Evolutionary conservation across 192 early-diverging fungal species (phyloP), one percentile per base, ranked within the genome.

Genomic region (Entomortierella lignicola): DNA sequence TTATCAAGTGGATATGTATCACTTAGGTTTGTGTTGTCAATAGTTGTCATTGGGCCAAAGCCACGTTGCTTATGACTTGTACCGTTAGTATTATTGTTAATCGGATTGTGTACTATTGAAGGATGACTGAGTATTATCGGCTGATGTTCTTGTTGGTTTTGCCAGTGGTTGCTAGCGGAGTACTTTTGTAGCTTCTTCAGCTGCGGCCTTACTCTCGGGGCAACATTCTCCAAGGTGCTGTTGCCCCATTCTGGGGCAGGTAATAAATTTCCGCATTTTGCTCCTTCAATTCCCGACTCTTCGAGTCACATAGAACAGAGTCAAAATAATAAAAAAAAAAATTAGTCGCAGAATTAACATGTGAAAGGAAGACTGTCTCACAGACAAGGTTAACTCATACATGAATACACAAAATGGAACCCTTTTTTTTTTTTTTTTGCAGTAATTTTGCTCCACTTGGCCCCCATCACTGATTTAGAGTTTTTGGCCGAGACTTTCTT

Each of bases 251-350:
- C 27, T 20, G 53, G 4, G 52, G 8, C 37, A 41, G 8, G 47
- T 7, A 72, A 58, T 34, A 64, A 63, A 50, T 64, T 72, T 64
- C 70, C 70, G 70, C 48, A 55, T 23, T 58, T 41, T 56, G 61
- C 47, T 64, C 55, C 61, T 39, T 42, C 37, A 27, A 17, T 51
- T 58, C 61, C 60, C 70, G 61, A 64, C 0, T 1, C 56, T 58
- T 12, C 56, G 31, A 23, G 27, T 54, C 27, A 29, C 52, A 54
- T 54, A 37, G 10, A 37, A 37, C 10, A 37, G 34, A 10, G 34
- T 37, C 10, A 37, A 37, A 4, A 37, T 7, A 37, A 37, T 7
- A 37, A 37, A 37, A 37, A 37, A 37, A 37, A 37, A 37, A 37
- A 37, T 37, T 37, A 37, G n/a, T n/a, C n/a, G n/a, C n/a, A n/a